These are phyloP conservation scores for Talaromyces islandicus DNA, from an alignment of 2,329 filamentous ascomycete species.

Conservation along the genomic window DNA sequence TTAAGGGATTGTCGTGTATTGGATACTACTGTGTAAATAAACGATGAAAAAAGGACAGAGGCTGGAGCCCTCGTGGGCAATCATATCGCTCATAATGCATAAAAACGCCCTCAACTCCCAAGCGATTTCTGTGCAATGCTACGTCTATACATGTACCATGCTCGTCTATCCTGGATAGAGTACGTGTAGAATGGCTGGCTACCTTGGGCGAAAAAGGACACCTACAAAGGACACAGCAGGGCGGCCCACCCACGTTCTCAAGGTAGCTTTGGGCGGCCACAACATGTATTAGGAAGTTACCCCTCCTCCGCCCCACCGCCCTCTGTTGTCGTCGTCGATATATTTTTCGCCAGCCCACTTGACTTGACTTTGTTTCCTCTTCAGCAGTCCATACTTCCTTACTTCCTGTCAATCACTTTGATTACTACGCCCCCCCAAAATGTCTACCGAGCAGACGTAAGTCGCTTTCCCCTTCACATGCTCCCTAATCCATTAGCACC, in stretches of 20 bases:
- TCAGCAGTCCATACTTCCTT: slow-evolving; percentile 11
- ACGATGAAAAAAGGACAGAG: not conserved
- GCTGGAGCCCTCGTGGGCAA: not conserved
- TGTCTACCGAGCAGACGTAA: slow-evolving; percentile 84
- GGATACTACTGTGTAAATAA: not conserved
- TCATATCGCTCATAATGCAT: not conserved
- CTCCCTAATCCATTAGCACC: not conserved
- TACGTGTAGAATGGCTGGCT: not conserved
- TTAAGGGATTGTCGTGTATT: not conserved
- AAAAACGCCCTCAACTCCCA: not conserved
- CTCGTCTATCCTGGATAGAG: not conserved
- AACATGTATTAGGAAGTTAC: not conserved
- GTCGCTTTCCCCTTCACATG: slow-evolving; percentile 12
- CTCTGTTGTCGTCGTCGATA: slow-evolving; percentile 3
- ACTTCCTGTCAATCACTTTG: slow-evolving; percentile 7
- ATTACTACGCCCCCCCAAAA: slow-evolving; percentile 36
- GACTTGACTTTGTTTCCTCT: not conserved
- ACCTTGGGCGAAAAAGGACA: not conserved
- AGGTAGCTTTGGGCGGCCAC: not conserved
- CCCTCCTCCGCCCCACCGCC: slow-evolving; percentile 11
- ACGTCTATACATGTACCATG: not conserved
- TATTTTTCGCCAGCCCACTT: slow-evolving; percentile 7
- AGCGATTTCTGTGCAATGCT: not conserved
- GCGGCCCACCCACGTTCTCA: not conserved
- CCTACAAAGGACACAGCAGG: not conserved